phyloP scores from a whole-genome alignment of 1,139 yeast species.

The Yarrowia galli region DNA sequence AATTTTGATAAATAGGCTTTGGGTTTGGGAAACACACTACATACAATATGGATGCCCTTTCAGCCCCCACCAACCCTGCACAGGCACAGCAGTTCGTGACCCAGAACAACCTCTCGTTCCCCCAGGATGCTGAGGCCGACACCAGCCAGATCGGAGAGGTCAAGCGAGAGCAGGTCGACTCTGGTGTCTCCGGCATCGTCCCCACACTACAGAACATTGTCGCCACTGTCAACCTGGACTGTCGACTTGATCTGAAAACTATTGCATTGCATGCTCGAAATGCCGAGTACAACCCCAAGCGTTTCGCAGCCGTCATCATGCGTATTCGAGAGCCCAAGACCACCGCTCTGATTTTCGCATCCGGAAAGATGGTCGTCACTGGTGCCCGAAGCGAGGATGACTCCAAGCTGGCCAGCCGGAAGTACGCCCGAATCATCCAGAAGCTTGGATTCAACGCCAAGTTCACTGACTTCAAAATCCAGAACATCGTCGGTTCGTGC shows the following conservation, averaged over 20 bases:
- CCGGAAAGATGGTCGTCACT: conserved; percentile 99
- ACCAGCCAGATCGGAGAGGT: conserved; percentile 39
- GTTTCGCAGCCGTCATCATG: conserved; percentile 99
- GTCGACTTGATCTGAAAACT: conserved; percentile 93
- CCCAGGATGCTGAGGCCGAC: conserved; percentile 41
- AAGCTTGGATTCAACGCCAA: conserved; percentile 92
- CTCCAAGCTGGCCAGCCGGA: conserved; percentile 94
- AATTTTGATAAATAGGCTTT: conserved; percentile 33
- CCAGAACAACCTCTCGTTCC: conserved; percentile 35
- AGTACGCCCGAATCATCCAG: conserved; percentile 96
- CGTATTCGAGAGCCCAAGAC: conserved; percentile 99
- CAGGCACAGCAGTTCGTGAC: conserved; percentile 79
- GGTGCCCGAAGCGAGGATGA: conserved; percentile 99
- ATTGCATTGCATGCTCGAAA: conserved; percentile 98
- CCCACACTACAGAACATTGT: conserved; percentile 65
- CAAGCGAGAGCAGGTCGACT: conserved; percentile 42
- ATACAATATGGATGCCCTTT: conserved; percentile 68
- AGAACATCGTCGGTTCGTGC: conserved; percentile 95
- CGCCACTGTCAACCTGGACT: conserved; percentile 96
- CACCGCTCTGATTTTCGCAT: conserved; percentile 95
- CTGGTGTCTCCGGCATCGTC: conserved; percentile 43
- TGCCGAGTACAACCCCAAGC: conserved; percentile 97
- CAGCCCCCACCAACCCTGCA: conserved; percentile 82
- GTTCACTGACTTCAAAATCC: conserved; percentile 96
- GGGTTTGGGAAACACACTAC: conserved; percentile 38